phyloP scores from a whole-genome alignment of 225 moss, liverwort and hornwort species.

The Takakia lepidozioides region DNA sequence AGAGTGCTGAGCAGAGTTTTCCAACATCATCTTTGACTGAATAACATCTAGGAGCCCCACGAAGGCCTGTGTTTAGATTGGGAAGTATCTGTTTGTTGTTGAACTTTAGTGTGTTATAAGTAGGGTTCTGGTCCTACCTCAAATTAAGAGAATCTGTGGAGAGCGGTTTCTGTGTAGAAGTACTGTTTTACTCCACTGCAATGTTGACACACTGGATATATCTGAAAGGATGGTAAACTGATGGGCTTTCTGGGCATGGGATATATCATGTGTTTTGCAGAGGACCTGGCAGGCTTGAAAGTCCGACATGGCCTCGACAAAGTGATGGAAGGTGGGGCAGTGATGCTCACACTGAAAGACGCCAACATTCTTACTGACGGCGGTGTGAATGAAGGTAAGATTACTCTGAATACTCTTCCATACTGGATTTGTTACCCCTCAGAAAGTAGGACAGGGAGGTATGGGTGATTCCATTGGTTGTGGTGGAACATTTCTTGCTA shows the following conservation, averaged over 20 bases:
- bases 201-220: slow-evolving; percentile 2
- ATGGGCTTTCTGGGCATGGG: no score
- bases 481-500: no score
- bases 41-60: no score
- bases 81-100: not conserved
- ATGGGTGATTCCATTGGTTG: no score
- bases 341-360: slow-evolving; percentile 90
- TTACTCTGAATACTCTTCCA: no score
- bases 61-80: no score
- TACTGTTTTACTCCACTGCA: not conserved
- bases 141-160: not conserved
- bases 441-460: no score
- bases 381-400: slow-evolving; percentile 82
- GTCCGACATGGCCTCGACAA: slow-evolving; percentile 87
- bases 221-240: slow-evolving; percentile 4
- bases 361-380: slow-evolving; percentile 73
- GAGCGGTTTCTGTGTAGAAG: not conserved
- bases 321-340: slow-evolving; percentile 93
- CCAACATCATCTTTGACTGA: no score
- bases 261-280: slow-evolving; percentile 38
- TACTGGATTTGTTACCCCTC: no score
- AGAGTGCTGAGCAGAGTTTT: no score
- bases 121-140: no score
- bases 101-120: not conserved
- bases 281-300: slow-evolving; percentile 92